These are phyloP conservation scores for Fusarium anguioides DNA, from an alignment of 2,329 filamentous ascomycete species.

Conservation along the genomic window DNA sequence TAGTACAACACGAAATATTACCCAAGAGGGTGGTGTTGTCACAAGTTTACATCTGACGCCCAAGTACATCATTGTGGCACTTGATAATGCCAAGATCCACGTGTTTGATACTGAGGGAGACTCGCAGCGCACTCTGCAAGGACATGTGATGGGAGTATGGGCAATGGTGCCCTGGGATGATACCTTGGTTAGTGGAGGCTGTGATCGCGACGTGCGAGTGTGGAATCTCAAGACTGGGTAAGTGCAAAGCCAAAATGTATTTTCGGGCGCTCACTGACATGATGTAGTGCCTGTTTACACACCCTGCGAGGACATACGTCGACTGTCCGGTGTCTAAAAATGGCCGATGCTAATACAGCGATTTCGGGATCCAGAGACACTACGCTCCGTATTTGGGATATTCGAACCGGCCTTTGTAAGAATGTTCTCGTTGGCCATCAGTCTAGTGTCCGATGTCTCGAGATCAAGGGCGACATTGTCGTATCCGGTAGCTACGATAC, in stretches of 20 bases:
- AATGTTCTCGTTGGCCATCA: conserved; percentile 95
- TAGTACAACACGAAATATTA: conserved; percentile 86
- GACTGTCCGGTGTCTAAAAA: conserved; percentile 95
- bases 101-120: conserved; percentile 95
- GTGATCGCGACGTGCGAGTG: conserved; percentile 94
- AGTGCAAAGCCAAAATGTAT: conserved; percentile 44
- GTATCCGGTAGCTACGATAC: conserved; percentile 99
- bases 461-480: conserved; percentile 95
- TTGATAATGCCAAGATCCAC: conserved; percentile 98
- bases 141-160: conserved; percentile 99
- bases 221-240: conserved; percentile 97
- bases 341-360: conserved; percentile 92
- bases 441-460: conserved; percentile 92
- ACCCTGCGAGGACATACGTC: conserved; percentile 94
- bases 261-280: conserved; percentile 32
- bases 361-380: conserved; percentile 98
- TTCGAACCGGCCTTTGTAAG: conserved; percentile 85
- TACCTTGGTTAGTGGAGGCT: conserved; percentile 93
- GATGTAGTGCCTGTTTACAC: conserved; percentile 74
- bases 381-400: conserved; percentile 94
- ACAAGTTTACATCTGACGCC: conserved; percentile 93
- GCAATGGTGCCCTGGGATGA: conserved; percentile 99
- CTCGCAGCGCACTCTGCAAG: conserved; percentile 87
- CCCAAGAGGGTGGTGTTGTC: conserved; percentile 95
- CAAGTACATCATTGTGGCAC: conserved; percentile 96